phyloP scores from a whole-genome alignment of 2,329 filamentous ascomycete genomes.

The Talaromyces sp. region DNA sequence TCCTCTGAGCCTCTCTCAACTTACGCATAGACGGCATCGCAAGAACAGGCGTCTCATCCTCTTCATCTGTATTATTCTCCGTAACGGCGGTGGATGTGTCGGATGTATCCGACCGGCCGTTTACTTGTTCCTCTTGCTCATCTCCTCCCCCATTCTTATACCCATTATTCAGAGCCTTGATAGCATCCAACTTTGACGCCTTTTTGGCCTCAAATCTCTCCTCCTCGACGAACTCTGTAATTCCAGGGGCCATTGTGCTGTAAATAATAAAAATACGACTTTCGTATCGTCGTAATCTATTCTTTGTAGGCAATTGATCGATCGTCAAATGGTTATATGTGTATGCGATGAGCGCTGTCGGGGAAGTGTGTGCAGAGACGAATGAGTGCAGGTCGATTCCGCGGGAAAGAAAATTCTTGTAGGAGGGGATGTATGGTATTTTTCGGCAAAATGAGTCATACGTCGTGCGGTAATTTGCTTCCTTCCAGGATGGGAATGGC shows the following conservation, averaged over 20 bases:
- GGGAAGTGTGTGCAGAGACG: constrained; percentile 17
- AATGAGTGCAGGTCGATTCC: constrained; percentile 21
- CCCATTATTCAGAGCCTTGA: constrained; percentile 3
- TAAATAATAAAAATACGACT: not conserved
- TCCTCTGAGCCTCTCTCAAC: constrained; percentile 20
- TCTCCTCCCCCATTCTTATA: not conserved
- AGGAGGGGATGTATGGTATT: constrained; percentile 19
- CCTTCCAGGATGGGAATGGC: not conserved
- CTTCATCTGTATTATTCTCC: not conserved
- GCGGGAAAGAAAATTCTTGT: constrained; percentile 20
- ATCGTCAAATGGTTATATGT: constrained; percentile 16
- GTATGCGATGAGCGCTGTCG: constrained; percentile 8
- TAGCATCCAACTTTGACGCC: constrained; percentile 9
- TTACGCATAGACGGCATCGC: constrained; percentile 19
- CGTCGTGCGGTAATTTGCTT: not conserved
- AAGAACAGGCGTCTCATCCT: constrained; percentile 9
- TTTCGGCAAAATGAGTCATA: constrained; percentile 22
- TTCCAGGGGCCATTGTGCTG: constrained; percentile 17
- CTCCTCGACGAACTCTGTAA: constrained; percentile 14
- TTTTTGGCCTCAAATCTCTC: not conserved
- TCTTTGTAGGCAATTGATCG: not conserved
- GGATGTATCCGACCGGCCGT: not conserved
- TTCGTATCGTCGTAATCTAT: constrained; percentile 11
- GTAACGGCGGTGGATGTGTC: not conserved
- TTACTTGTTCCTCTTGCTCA: not conserved